Evolutionary conservation across 2,329 filamentous ascomycete species (phyloP).

Genomic region (Diaporthe citri): DNA sequence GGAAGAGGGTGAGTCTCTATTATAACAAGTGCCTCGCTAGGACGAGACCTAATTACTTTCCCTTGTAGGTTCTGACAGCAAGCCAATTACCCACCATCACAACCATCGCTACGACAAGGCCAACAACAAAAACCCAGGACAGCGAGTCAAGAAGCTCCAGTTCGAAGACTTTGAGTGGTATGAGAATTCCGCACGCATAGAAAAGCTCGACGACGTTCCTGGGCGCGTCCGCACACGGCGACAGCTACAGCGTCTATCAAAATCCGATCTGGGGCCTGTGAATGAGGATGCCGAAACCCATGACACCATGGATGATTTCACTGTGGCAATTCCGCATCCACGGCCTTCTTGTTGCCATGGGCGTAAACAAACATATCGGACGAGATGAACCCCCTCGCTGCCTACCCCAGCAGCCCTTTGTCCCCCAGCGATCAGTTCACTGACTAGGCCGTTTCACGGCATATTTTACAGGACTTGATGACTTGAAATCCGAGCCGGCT

Average conservation of each 20-base stretch:
- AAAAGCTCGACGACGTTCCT: constrained; percentile 8
- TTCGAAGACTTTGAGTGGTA: constrained; percentile 99
- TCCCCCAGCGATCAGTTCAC: not conserved
- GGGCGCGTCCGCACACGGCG: constrained; percentile 23
- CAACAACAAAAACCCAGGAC: constrained; percentile 73
- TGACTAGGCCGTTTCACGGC: constrained; percentile 32
- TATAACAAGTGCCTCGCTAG: not conserved
- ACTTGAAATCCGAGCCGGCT: not conserved
- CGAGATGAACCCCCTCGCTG: constrained; percentile 28
- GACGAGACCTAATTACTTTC: not conserved
- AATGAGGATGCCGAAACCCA: constrained; percentile 26
- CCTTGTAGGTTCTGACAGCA: constrained; percentile 60
- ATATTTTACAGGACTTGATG: constrained; percentile 39
- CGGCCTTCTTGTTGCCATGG: constrained; percentile 25
- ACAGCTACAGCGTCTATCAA: constrained; percentile 25
- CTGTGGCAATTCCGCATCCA: constrained; percentile 28
- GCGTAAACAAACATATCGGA: constrained; percentile 32
- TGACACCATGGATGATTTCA: constrained; percentile 16
- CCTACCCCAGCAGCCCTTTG: not conserved
- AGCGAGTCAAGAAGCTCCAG: constrained; percentile 90
- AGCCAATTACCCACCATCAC: constrained; percentile 61
- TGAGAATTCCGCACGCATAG: constrained; percentile 38
- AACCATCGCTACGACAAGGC: constrained; percentile 67
- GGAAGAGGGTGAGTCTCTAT: constrained; percentile 74
- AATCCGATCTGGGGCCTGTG: constrained; percentile 18